Evolutionary conservation across 352 stramenopile species (phyloP).

Genomic region (Phytophthora chlamydospora): DNA sequence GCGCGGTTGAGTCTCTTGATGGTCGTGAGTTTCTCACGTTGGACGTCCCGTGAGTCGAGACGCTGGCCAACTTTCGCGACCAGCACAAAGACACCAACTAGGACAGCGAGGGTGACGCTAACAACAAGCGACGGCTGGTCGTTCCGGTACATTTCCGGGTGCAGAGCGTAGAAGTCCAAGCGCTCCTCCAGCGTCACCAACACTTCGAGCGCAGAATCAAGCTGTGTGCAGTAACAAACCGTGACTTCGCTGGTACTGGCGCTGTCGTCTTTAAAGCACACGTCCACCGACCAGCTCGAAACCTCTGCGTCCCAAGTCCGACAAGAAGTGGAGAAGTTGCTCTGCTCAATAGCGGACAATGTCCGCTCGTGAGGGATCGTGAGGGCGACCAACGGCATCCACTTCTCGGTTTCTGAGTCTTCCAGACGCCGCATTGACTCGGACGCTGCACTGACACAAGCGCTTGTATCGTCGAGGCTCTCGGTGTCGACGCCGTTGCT

Average conservation of each 20-base stretch:
- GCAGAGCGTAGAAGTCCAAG: slow-evolving; percentile 65
- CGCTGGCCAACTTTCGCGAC: slow-evolving; percentile 39
- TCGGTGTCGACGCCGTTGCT: slow-evolving; percentile 33
- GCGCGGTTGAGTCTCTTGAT: slow-evolving; percentile 65
- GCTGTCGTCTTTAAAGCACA: slow-evolving; percentile 68
- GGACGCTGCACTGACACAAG: slow-evolving; percentile 44
- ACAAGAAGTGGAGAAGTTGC: slow-evolving; percentile 70
- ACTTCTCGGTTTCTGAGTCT: slow-evolving; percentile 15
- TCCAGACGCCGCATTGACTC: slow-evolving; percentile 18
- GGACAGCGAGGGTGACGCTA: slow-evolving; percentile 38
- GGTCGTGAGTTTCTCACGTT: slow-evolving; percentile 57
- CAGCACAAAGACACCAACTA: slow-evolving; percentile 48
- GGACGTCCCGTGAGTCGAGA: slow-evolving; percentile 40
- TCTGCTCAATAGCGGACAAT: slow-evolving; percentile 51
- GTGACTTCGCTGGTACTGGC: slow-evolving; percentile 46
- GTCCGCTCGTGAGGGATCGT: slow-evolving; percentile 54
- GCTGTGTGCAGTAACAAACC: slow-evolving; percentile 66
- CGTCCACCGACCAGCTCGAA: slow-evolving; percentile 45
- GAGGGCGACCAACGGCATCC: slow-evolving; percentile 50
- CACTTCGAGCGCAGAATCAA: slow-evolving; percentile 69
- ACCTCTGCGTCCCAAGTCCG: slow-evolving; percentile 51
- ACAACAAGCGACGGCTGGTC: slow-evolving; percentile 61
- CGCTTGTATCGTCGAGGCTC: slow-evolving; percentile 38
- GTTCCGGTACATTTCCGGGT: slow-evolving; percentile 64
- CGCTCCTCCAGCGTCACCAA: slow-evolving; percentile 67